phyloP scores from a whole-genome alignment of 208 protist genomes.

The Endotrypanum monterogeii region DNA sequence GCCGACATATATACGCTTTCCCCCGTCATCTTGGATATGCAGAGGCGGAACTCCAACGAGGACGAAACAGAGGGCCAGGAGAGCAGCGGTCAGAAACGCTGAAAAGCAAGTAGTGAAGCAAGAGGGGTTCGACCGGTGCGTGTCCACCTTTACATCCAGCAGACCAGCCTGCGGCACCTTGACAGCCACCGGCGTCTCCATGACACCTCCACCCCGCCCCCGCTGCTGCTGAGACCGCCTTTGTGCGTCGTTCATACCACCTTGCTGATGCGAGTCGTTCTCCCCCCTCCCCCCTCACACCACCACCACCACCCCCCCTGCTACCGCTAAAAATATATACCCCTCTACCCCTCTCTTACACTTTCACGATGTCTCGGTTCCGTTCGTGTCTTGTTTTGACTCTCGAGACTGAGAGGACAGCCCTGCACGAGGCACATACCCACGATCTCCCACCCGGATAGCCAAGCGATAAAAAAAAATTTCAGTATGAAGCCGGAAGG shows the following conservation, averaged over 20 bases:
- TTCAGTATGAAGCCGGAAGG: too few relatives aligned
- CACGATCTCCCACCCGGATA: too few relatives aligned
- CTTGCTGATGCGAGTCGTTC: too few relatives aligned
- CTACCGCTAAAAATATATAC: neutral
- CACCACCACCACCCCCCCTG: too few relatives aligned
- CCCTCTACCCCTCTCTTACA: too few relatives aligned
- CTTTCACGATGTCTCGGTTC: too few relatives aligned
- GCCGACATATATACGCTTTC: conserved; percentile 43
- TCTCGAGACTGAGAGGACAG: too few relatives aligned
- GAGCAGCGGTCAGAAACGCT: conserved; percentile 25
- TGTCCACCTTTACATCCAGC: conserved; percentile 3
- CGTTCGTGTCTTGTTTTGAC: too few relatives aligned
- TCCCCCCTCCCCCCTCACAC: too few relatives aligned
- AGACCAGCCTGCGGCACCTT: conserved; percentile 9
- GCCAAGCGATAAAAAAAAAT: too few relatives aligned
- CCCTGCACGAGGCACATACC: too few relatives aligned
- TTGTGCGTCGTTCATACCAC: neutral
- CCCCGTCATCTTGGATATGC: conserved; percentile 23
- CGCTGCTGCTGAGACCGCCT: neutral
- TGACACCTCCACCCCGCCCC: neutral
- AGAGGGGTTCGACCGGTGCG: conserved; percentile 13
- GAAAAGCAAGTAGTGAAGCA: conserved; percentile 19
- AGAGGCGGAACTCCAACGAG: conserved; percentile 54
- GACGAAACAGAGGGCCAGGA: conserved; percentile 38
- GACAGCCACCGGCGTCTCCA: conserved; percentile 2